Percentiles rank a stretch among this genome's conserved stretches.
phyloP scores from a whole-genome alignment of 805 yeast species.

The Dipodascopsis uninucleata region DNA sequence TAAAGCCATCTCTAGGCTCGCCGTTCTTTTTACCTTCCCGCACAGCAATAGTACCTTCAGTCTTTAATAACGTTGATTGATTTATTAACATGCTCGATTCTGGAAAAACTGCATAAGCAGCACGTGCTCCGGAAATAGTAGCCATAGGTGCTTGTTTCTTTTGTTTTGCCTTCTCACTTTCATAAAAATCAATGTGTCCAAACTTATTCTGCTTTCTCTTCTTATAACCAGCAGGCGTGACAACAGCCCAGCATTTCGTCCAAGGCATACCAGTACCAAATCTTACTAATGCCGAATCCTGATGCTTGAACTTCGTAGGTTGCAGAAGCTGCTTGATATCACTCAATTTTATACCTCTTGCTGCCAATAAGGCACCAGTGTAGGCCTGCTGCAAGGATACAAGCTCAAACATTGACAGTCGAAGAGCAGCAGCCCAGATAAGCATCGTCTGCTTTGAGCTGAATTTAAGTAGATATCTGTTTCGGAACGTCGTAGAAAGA shows the following conservation, averaged over 20 bases:
- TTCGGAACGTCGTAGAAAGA: slow-evolving; percentile 89
- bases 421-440: slow-evolving; percentile 78
- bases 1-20: slow-evolving; percentile 52
- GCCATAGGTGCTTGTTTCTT: slow-evolving; percentile 71
- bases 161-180: slow-evolving; percentile 68
- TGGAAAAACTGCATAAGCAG: slow-evolving; percentile 90
- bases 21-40: slow-evolving; percentile 28
- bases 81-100: slow-evolving; percentile 77
- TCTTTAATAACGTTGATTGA: slow-evolving; percentile 79
- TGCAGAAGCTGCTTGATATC: slow-evolving; percentile 83
- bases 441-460: slow-evolving; percentile 59
- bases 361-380: slow-evolving; percentile 88
- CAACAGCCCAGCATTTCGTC: slow-evolving; percentile 89
- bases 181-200: slow-evolving; percentile 77
- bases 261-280: slow-evolving; percentile 98
- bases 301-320: slow-evolving; percentile 79
- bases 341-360: slow-evolving; percentile 82
- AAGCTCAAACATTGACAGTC: slow-evolving; percentile 78
- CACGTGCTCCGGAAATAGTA: slow-evolving; percentile 60
- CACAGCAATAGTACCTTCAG: slow-evolving; percentile 59
- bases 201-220: slow-evolving; percentile 42
- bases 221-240: slow-evolving; percentile 53
- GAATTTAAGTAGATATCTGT: slow-evolving; percentile 79
- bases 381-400: slow-evolving; percentile 88
- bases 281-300: slow-evolving; percentile 91